Conservation (phyloP, 345 rosid genomes). For the Gossypium thurberi region DNA sequence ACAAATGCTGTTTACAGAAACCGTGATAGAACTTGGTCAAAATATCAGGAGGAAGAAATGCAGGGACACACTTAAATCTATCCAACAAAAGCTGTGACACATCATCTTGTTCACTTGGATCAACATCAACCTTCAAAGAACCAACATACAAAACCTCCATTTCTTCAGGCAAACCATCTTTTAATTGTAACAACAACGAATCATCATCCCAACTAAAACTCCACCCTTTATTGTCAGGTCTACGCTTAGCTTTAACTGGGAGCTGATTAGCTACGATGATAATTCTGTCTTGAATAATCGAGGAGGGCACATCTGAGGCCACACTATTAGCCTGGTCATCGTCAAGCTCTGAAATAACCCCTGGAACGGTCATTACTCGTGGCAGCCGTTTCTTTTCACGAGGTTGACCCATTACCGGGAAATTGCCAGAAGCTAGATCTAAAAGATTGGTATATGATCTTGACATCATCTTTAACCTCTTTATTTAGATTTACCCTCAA, state of each 20-base stretch:
- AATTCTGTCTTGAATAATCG: slow-evolving; percentile 53
- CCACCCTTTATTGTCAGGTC: slow-evolving; percentile 80
- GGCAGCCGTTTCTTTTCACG: slow-evolving; percentile 62
- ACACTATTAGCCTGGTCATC: slow-evolving; percentile 70
- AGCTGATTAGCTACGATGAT: slow-evolving; percentile 66
- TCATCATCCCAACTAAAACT: slow-evolving; percentile 73
- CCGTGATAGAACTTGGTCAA: slow-evolving; percentile 62
- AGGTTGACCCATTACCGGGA: slow-evolving; percentile 43
- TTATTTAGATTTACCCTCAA: slow-evolving; percentile 13
- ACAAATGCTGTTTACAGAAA: slow-evolving; percentile 71
- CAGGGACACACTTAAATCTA: slow-evolving; percentile 66
- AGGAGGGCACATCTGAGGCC: slow-evolving; percentile 55
- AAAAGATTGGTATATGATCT: slow-evolving; percentile 68
- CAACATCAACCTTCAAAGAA: slow-evolving; percentile 51
- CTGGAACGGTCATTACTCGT: slow-evolving; percentile 72
- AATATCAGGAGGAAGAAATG: slow-evolving; percentile 62
- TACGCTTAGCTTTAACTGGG: slow-evolving; percentile 69
- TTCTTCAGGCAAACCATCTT: slow-evolving; percentile 77
- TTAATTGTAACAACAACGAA: slow-evolving; percentile 51
- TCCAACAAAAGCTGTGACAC: slow-evolving; percentile 64
- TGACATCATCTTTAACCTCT: slow-evolving; percentile 45
- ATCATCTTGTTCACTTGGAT: slow-evolving; percentile 56
- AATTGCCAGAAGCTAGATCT: slow-evolving; percentile 78
- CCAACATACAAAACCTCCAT: slow-evolving; percentile 74
- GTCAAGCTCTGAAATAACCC: slow-evolving; percentile 72